These are phyloP conservation scores for Colletotrichum caudatum DNA, from an alignment of 2,329 filamentous ascomycete species.

Conservation along the genomic window DNA sequence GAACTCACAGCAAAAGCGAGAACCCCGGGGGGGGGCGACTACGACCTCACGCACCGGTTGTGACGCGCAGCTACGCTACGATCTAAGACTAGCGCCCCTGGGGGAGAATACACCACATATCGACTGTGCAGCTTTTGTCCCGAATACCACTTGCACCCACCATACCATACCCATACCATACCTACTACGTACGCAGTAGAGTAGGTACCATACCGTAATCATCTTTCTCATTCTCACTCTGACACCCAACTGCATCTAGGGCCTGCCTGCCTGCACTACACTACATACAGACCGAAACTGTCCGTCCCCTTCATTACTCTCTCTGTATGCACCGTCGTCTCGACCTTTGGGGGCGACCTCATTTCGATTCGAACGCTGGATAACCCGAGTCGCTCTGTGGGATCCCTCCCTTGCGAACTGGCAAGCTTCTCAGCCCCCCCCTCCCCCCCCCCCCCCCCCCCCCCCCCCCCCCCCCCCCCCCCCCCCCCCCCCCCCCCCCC, in stretches of 20 bases:
- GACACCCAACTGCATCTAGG: neutral
- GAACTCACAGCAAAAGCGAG: slow-evolving; percentile 33
- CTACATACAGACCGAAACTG: neutral
- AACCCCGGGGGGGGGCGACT: slow-evolving; percentile 24
- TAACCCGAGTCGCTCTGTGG: neutral
- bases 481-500: slow-evolving; percentile 1
- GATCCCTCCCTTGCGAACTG: slow-evolving; percentile 18
- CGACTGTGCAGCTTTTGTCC: slow-evolving; percentile 40
- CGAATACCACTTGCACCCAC: slow-evolving; percentile 35
- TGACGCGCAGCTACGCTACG: slow-evolving; percentile 37
- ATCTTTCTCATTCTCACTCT: slow-evolving; percentile 1
- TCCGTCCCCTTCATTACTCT: slow-evolving; percentile 21
- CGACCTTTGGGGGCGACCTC: slow-evolving; percentile 21
- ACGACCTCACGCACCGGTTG: slow-evolving; percentile 34
- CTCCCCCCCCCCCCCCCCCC: slow-evolving; percentile 1
- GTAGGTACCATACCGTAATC: neutral
- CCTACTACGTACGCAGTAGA: too few species aligned
- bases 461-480: neutral
- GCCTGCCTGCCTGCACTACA: neutral
- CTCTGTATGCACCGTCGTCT: slow-evolving; percentile 31
- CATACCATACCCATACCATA: neutral
- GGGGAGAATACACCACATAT: slow-evolving; percentile 33
- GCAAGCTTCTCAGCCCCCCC: slow-evolving; percentile 19
- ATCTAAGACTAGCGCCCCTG: slow-evolving; percentile 38
- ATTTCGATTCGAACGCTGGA: slow-evolving; percentile 9